Conservation (phyloP, 345 rosid species). For the Rhizophora apiculata region DNA sequence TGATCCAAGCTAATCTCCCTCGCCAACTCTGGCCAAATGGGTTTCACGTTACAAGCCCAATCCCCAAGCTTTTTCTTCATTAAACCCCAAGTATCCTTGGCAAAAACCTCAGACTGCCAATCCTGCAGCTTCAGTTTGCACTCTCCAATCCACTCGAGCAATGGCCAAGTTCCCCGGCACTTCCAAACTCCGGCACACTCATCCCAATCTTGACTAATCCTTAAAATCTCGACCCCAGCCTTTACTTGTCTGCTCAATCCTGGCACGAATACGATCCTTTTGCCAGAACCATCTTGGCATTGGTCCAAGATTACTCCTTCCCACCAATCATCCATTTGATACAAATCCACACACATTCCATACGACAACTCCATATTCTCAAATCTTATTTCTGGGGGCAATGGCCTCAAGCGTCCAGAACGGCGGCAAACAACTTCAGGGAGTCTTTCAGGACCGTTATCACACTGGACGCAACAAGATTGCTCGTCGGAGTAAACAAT, state of each 20-base stretch:
- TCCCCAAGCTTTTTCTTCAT: neutral
- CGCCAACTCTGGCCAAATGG: neutral
- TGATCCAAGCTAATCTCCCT: neutral
- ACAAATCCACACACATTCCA: slow-evolving; percentile 13
- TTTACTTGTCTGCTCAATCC: neutral
- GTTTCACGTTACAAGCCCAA: neutral
- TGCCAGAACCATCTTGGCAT: neutral
- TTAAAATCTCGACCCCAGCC: neutral
- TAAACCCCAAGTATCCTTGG: neutral
- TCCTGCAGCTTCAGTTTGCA: neutral
- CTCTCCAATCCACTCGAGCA: neutral
- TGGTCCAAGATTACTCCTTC: slow-evolving; percentile 17
- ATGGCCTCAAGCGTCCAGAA: slow-evolving; percentile 2
- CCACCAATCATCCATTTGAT: slow-evolving; percentile 3
- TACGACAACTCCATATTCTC: neutral
- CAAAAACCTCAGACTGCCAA: slow-evolving; percentile 1
- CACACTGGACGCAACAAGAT: slow-evolving; percentile 3
- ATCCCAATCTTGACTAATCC: slow-evolving; percentile 15
- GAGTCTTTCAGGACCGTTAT: neutral
- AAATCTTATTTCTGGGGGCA: neutral
- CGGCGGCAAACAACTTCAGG: slow-evolving; percentile 2
- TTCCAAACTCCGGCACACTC: neutral
- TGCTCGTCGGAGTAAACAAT: neutral
- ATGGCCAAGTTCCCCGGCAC: slow-evolving; percentile 11
- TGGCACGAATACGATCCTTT: slow-evolving; percentile 19